phyloP scores from a whole-genome alignment of 1,284 basidiomycete genomes.

The Papiliotrema fonsecae region DNA sequence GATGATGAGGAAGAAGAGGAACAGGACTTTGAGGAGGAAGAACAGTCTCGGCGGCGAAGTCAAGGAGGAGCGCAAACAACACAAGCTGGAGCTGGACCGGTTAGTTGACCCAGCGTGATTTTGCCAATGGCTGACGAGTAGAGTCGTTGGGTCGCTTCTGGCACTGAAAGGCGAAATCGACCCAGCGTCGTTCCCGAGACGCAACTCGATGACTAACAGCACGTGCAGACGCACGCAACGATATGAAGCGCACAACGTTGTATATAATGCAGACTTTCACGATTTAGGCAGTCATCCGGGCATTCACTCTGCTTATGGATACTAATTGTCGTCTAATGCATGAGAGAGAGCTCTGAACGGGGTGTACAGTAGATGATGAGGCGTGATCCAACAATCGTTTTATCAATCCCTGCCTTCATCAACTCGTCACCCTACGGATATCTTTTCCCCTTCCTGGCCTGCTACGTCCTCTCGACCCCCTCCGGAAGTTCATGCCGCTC shows the following conservation, averaged over 20 bases:
- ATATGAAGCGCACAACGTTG: neutral
- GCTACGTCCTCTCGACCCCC: no score
- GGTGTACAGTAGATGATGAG: no score
- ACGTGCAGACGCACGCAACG: neutral
- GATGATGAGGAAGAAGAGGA: conserved; percentile 17
- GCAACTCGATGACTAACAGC: conserved; percentile 2
- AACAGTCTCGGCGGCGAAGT: neutral
- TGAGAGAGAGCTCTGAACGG: no score
- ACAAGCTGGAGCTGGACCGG: neutral
- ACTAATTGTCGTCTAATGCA: no score
- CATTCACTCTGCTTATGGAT: no score
- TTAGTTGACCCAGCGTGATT: neutral
- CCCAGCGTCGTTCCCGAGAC: conserved; percentile 5
- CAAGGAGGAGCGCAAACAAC: neutral
- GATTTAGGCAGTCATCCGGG: no score
- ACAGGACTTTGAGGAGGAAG: conserved; percentile 13
- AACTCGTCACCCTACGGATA: no score
- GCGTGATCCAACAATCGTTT: no score
- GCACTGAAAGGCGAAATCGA: neutral
- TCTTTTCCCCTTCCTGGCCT: no score
- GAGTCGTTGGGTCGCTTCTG: neutral
- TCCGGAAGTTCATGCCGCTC: no score
- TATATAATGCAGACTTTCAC: neutral
- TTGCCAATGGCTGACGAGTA: neutral
- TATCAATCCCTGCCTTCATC: no score